Evolutionary conservation across 305 asterid species (phyloP).

Genomic region (Fraxinus ornus): DNA sequence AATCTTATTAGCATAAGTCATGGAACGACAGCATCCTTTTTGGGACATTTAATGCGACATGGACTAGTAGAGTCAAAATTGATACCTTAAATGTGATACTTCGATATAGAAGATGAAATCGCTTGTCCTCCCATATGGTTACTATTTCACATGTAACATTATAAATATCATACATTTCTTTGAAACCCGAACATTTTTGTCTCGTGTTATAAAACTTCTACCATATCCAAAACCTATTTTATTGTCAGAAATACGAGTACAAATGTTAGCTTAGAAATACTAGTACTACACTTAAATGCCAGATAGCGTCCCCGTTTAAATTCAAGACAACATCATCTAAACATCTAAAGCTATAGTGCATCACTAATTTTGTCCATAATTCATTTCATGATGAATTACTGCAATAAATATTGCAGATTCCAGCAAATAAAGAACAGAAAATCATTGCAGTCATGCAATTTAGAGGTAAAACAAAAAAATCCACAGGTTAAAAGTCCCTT

Average conservation of each 20-base stretch:
- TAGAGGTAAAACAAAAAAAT: background rate
- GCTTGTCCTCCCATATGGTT: background rate
- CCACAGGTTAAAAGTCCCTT: background rate
- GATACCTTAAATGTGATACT: background rate
- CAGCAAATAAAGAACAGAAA: background rate
- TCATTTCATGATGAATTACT: background rate
- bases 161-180: background rate
- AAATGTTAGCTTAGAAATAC: background rate
- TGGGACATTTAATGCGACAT: background rate
- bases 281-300: background rate
- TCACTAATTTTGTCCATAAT: background rate
- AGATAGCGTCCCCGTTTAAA: background rate
- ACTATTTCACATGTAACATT: background rate
- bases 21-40: background rate
- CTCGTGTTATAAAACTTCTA: too few species aligned
- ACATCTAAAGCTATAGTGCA: background rate
- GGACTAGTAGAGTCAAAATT: too few species aligned
- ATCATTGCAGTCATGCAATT: background rate
- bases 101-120: too few species aligned
- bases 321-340: background rate
- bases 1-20: background rate
- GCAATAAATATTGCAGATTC: background rate
- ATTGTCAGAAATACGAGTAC: background rate
- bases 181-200: background rate
- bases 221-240: background rate